Conservation (phyloP, 495 filamentous ascomycete genomes). For the Aspergillus hancockii region DNA sequence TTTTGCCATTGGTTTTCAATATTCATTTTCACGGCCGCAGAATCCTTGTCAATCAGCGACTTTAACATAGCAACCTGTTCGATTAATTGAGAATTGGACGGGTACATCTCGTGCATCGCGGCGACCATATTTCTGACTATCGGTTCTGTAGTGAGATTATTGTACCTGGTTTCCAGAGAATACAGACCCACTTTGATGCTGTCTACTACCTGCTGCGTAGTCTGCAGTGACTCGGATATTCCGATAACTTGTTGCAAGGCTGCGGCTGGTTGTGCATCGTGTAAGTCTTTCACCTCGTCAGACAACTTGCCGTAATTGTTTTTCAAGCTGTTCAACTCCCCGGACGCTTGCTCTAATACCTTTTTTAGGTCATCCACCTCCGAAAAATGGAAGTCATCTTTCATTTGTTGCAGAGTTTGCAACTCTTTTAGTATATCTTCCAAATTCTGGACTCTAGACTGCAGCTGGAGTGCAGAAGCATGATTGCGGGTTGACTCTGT, state of each 20-base stretch:
- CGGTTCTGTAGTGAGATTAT: slow-evolving; percentile 32
- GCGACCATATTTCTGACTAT: slow-evolving; percentile 37
- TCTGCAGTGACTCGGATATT: neutral
- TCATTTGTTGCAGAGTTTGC: slow-evolving; percentile 16
- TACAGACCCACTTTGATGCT: slow-evolving; percentile 27
- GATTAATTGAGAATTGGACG: slow-evolving; percentile 21
- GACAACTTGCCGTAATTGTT: slow-evolving; percentile 9
- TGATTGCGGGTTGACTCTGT: neutral
- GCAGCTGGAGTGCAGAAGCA: slow-evolving; percentile 1
- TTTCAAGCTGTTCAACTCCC: slow-evolving; percentile 5
- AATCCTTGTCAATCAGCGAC: slow-evolving; percentile 7
- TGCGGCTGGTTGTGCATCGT: neutral
- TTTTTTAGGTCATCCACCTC: slow-evolving; percentile 19
- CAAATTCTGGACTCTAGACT: neutral
- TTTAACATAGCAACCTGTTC: slow-evolving; percentile 13
- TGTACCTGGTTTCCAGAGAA: slow-evolving; percentile 42
- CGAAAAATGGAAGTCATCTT: slow-evolving; percentile 22
- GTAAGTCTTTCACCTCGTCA: slow-evolving; percentile 10
- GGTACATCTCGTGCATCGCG: slow-evolving; percentile 41
- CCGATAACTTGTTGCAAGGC: neutral
- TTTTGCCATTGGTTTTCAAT: neutral
- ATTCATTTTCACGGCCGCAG: neutral
- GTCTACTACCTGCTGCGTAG: slow-evolving; percentile 7
- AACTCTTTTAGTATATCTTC: slow-evolving; percentile 9
- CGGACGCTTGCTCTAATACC: neutral